phyloP scores from a whole-genome alignment of 805 yeast genomes.

The Scheffersomyces coipomensis region DNA sequence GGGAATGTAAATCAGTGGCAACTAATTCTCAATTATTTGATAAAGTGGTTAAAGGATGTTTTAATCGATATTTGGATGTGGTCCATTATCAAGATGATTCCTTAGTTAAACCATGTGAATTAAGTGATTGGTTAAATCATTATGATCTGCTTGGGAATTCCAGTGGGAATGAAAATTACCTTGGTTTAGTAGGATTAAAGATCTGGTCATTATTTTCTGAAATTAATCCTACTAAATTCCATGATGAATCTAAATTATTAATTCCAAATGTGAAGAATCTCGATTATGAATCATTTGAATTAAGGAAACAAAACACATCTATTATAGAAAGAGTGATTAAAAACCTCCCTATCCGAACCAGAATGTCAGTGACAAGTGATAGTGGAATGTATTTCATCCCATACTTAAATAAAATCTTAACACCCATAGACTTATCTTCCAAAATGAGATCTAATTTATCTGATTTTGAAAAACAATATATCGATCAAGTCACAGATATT shows the following conservation, averaged over 20 bases:
- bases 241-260: conserved; percentile 13
- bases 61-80: conserved; percentile 59
- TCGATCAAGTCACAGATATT: conserved; percentile 37
- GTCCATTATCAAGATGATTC: conserved; percentile 63
- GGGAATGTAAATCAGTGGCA: conserved; percentile 32
- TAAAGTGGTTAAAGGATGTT: conserved; percentile 69
- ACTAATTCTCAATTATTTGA: conserved; percentile 49
- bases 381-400: conserved; percentile 35
- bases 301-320: conserved; percentile 28
- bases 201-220: conserved; percentile 67
- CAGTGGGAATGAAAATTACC: conserved; percentile 48
- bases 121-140: conserved; percentile 77
- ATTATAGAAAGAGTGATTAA: conserved; percentile 27
- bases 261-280: conserved; percentile 30
- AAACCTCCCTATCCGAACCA: conserved; percentile 25
- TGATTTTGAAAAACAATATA: conserved; percentile 25
- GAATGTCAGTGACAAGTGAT: conserved; percentile 16
- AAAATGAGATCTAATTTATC: conserved; percentile 21
- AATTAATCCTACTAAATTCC: conserved; percentile 33
- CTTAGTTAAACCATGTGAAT: conserved; percentile 52
- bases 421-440: conserved; percentile 21
- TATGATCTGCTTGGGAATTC: conserved; percentile 53
- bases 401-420: conserved; percentile 26
- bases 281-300: conserved; percentile 41
- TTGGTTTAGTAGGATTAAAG: conserved; percentile 56